Evolutionary conservation across 176 grass and related monocot species (phyloP).

Genomic region (Olyra latifolia): DNA sequence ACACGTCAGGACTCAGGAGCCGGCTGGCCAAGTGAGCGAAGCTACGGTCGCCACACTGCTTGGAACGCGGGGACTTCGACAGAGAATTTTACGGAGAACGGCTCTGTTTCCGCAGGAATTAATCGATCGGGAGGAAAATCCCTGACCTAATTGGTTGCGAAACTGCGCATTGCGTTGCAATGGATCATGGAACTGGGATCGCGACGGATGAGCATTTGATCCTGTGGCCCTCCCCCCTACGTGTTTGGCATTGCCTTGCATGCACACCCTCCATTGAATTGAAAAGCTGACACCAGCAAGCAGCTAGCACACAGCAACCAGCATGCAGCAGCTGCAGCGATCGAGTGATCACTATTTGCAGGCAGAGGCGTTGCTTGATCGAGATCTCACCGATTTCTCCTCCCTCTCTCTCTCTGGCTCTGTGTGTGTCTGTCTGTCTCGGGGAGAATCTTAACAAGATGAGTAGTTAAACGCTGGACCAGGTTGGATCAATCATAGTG

Average conservation of each 20-base stretch:
- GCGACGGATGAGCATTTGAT: not conserved
- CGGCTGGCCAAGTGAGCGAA: not conserved
- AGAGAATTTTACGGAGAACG: not conserved
- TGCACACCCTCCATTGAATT: slow-evolving; percentile 14
- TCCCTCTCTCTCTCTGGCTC: not conserved
- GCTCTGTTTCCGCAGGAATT: too few species aligned
- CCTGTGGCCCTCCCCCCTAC: slow-evolving; percentile 10
- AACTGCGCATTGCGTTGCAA: not conserved
- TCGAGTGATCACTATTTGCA: not conserved
- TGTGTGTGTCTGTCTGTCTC: not conserved
- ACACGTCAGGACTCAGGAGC: not conserved
- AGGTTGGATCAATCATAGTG: slow-evolving; percentile 26
- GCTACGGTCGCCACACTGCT: not conserved
- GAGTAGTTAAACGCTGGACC: slow-evolving; percentile 16
- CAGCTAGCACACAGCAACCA: not conserved
- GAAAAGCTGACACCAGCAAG: slow-evolving; percentile 20
- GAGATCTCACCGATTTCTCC: not conserved
- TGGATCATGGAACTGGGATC: not conserved
- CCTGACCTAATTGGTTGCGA: not conserved
- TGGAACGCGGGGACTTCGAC: not conserved
- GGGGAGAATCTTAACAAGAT: slow-evolving; percentile 18
- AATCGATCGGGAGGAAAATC: too few species aligned
- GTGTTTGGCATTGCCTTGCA: not conserved
- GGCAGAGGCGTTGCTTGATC: not conserved
- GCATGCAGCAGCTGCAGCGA: not conserved